Conservation (phyloP, 2,329 filamentous ascomycete genomes). For the Pleoardoris graminearum region DNA sequence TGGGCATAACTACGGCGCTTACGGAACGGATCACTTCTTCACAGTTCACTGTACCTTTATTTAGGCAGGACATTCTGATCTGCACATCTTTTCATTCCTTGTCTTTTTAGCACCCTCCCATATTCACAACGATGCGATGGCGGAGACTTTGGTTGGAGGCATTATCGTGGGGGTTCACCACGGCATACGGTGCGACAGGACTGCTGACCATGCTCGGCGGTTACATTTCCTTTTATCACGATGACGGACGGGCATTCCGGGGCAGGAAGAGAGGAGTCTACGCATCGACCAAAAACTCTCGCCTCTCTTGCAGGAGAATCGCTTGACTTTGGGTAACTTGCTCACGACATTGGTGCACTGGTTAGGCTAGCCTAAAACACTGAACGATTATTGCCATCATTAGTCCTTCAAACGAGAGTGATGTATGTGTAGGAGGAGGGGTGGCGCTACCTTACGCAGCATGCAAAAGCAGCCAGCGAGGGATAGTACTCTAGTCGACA, state of each 20-base stretch:
- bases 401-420: too few species aligned
- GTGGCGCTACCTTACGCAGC: too few species aligned
- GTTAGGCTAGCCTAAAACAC: not conserved
- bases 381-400: too few species aligned
- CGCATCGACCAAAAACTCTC: not conserved
- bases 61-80: not conserved
- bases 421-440: too few species aligned
- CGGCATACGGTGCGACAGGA: not conserved
- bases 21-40: constrained; percentile 16
- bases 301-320: not conserved
- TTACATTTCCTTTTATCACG: not conserved
- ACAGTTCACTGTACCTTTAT: constrained; percentile 11
- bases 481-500: too few species aligned
- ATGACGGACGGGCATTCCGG: constrained; percentile 1
- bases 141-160: not conserved
- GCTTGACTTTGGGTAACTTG: not conserved
- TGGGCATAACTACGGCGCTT: constrained; percentile 39
- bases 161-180: not conserved
- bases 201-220: not conserved
- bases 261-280: too few species aligned
- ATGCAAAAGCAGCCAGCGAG: too few species aligned
- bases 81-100: not conserved
- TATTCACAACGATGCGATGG: not conserved
- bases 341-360: not conserved
- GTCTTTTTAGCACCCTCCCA: not conserved